Base-by-base conservation (phyloP, 2,329 filamentous ascomycete species). In the Neoascochyta sp. region DNA sequence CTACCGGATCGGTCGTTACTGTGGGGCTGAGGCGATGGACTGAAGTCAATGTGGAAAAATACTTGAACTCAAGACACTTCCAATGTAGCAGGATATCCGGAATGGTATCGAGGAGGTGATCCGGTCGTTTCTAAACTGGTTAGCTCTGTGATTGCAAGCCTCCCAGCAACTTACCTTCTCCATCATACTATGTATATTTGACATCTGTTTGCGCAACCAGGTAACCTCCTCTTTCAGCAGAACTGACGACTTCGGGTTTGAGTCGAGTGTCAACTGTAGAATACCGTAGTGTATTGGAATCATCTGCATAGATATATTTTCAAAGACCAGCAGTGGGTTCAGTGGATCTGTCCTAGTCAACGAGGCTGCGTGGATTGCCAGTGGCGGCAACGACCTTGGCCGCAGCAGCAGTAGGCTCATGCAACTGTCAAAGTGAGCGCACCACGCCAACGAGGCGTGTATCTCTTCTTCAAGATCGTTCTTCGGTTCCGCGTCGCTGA, bases 41-140 rank as follows among this genome's bases (percentile, higher is more conserved):
- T 3, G 54, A 46, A 6, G 54, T 54, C 15, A 61, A 28, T 9
- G 49, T 54, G 2, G 52, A 59, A 30, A 52, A 57, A 34, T 53
- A 59, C 15, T 54, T 54, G 29, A 60, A 60, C 19, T 60, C 54
- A 6, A 57, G 38, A 22, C 48, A 51, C 14, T 52, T 52, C 52
- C 52, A 60, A 16, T 60, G 53, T 13, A 57, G 43, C 4, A 53
- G 32, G 6, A 54, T 45, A 22, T 50, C 43, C 11, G 36, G 23
- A 17, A 47, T 45, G 5, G 46, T 39, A 5, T 50, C 44, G 6
- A 43, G 15, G 2, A 47, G 39, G 26, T 47, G 33, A 9, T 29
- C 23, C 9, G 50, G 43, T 5, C 50, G 44, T 34, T 45, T 32
- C 50, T 54, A 11, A 8, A n/a, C 8, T 7, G 1, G 15, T 48